Evolutionary conservation across 768 basidiomycete genomes (phyloP).

Genomic region (Serendipita sp.): DNA sequence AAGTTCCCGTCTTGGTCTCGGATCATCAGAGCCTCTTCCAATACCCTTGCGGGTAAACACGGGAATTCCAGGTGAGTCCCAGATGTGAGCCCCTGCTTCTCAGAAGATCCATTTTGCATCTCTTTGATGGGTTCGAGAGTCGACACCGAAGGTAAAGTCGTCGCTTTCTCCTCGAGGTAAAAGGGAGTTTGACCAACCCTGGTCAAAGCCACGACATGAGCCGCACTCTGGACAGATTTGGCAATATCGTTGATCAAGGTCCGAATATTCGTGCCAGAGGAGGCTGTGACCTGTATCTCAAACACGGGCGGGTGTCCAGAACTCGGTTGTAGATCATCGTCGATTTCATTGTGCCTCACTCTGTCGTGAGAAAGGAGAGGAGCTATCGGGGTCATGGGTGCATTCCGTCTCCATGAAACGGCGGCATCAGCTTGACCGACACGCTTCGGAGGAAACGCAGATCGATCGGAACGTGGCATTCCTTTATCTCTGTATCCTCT

Average conservation of each 20-base stretch:
- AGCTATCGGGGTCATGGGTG: slow-evolving; percentile 5
- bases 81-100: too few species aligned
- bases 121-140: too few species aligned
- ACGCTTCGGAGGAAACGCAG: too few species aligned
- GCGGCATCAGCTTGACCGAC: too few species aligned
- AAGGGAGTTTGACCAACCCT: slow-evolving; percentile 80
- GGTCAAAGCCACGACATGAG: slow-evolving; percentile 82
- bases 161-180: slow-evolving; percentile 19
- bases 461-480: slow-evolving; percentile 1
- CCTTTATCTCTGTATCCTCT: too few species aligned
- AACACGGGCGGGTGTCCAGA: slow-evolving; percentile 49
- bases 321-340: neutral
- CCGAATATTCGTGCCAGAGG: slow-evolving; percentile 92
- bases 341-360: slow-evolving; percentile 8
- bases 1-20: slow-evolving; percentile 30
- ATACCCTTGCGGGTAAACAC: slow-evolving; percentile 33
- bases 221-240: slow-evolving; percentile 66
- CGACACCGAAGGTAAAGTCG: neutral
- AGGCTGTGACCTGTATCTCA: slow-evolving; percentile 80
- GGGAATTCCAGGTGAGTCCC: too few species aligned
- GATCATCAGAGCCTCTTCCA: slow-evolving; percentile 40
- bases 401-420: slow-evolving; percentile 7
- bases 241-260: slow-evolving; percentile 90
- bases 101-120: too few species aligned
- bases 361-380: slow-evolving; percentile 19